Base-by-base conservation (phyloP, 352 stramenopile genomes). In the Phytophthora boehmeriae region DNA sequence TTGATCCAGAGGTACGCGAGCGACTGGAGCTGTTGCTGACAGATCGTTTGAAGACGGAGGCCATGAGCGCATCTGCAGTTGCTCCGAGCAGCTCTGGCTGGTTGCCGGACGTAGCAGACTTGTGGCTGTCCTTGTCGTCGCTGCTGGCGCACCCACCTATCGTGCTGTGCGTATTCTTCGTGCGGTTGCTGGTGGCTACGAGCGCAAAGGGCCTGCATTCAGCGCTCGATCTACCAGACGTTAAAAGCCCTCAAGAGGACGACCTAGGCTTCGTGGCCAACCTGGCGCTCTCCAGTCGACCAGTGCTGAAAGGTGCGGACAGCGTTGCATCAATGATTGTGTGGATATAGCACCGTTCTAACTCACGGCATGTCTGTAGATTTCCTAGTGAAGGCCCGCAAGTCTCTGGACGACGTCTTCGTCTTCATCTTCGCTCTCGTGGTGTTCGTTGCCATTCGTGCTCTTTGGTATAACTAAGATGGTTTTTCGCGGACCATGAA, bases 401-500 rank as follows among this genome's bases (percentile, higher is more conserved):
- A 92, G 68, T 78, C 76, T 43, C 47, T 88, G 23, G 83, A 92
- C 63, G 83, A 92, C 47, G 68, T 89, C 22, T 89, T 89, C 45
- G 71, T 92, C 50, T 92, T 92, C 54, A 68, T 92, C 48, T 92
- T 87, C 62, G 68, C 60, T 38, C 63, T 92, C 8, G 66, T 92
- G 19, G 25, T 90, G 41, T 61, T 62, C 8, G 62, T 88, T 39
- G 75, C 80, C 17, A 54, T 70, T 4, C 78, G 80, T 27, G 72
- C 69, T 19, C 72, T 85, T 55, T 86, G 75, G 72, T 17, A 69
- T 22, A 71, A 57, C 60, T 54, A 73, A 43, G 20, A 39, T 59
- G 23, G 28, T 34, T 20, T 11, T 22, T 30, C 25, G 25, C 25
- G 25, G 6, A 30, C 25, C 25, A 3, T 30, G 6, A 3, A 30